Evolutionary conservation across 371 early-diverging fungal genomes (phyloP).

Genomic region (Mortierella sp.): DNA sequence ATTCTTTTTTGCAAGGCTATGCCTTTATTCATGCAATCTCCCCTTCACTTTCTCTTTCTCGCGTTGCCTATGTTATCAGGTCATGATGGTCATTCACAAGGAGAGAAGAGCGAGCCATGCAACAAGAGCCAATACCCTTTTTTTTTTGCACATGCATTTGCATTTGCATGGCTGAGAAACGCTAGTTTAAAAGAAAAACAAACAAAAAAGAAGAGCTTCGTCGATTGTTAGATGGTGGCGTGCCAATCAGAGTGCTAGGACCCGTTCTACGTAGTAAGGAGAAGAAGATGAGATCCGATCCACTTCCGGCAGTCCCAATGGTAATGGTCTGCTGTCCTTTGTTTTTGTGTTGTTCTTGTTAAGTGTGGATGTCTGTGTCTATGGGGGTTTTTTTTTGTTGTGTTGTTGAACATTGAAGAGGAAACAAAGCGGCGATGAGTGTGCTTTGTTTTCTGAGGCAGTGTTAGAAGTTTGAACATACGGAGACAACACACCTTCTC

Average conservation of each 20-base stretch:
- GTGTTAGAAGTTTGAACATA: not conserved
- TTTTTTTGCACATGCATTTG: not conserved
- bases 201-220: not conserved
- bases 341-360: not conserved
- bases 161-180: not conserved
- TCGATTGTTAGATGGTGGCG: not conserved
- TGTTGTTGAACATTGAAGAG: not conserved
- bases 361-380: not conserved
- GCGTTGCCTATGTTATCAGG: not conserved
- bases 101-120: not conserved
- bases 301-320: not conserved
- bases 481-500: not conserved
- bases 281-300: slow-evolving; percentile 7
- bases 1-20: not conserved
- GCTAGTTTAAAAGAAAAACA: not conserved
- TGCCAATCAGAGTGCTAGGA: not conserved
- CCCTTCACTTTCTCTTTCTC: not conserved
- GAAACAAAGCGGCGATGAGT: not conserved
- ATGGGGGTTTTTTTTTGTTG: too few species aligned
- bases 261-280: too few species aligned
- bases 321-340: not conserved
- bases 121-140: not conserved
- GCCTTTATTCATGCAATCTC: not conserved
- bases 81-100: not conserved
- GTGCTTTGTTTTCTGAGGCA: not conserved